Evolutionary conservation across 1,284 basidiomycete species (phyloP), one percentile per base, ranked within the genome.

Genomic region (Omphalotus olearius): DNA sequence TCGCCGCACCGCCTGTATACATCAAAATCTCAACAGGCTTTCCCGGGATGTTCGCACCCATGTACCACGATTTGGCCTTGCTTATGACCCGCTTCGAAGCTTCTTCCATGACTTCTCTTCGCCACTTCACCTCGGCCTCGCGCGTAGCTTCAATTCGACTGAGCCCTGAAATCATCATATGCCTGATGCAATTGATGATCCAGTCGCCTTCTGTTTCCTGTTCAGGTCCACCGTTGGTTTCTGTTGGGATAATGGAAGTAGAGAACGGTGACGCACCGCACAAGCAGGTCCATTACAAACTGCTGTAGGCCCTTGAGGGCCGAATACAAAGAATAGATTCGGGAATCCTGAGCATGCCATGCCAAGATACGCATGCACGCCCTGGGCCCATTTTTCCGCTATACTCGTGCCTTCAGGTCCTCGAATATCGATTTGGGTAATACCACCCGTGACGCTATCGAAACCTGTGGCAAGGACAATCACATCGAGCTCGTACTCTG

Each of bases 321-420:
- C 62, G 37, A 60, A 63, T 9, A 56, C 49, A 45, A 63, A 62
- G 47, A 63, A 64, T 59, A 64, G 58, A 49, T 64, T 64, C 0
- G 62, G 63, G 43, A 55, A 64, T 10, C 55, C 53, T 5, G 57
- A 42, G 3, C 38, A 52, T n/a, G 55, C 48, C 52, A 63, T 35
- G 6, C 63, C 63, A 10, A 64, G 52, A 47, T 64, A 58, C 1
- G 63, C 61, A 4, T 57, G 48, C 11, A 62, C 36, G 0, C 60
- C 60, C 5, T 56, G 57, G 17, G 35, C 40, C 63, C 63, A 64
- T 52, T 59, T 62, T 13, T 61, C 62, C 16, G 54, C 42, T 26
- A 64, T 58, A 9, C 44, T 35, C 2, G 18, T 37, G 0, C 60
- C 62, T 40, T 62, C 54, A 9, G 30, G 54, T 5, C 61, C 61